phyloP scores from a whole-genome alignment of 768 basidiomycete genomes.

The Trametopsis cervina region DNA sequence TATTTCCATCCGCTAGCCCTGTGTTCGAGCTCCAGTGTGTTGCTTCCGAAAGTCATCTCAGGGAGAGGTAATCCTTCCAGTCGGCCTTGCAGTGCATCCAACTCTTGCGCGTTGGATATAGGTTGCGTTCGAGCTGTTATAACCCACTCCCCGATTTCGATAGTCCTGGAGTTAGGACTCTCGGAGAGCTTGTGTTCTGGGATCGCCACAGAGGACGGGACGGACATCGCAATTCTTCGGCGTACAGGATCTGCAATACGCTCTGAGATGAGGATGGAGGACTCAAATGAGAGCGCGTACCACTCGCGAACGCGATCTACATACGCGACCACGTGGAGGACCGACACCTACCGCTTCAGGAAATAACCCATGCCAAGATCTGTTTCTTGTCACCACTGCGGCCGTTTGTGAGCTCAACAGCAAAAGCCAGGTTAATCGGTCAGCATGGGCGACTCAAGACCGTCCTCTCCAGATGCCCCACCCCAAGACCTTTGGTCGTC shows the following conservation, averaged over 20 bases:
- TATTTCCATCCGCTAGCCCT: slow-evolving; percentile 55
- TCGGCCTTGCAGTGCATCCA: slow-evolving; percentile 56
- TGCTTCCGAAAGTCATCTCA: slow-evolving; percentile 95
- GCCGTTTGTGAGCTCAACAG: neutral
- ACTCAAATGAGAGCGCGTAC: neutral
- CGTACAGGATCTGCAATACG: neutral
- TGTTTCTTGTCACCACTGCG: neutral
- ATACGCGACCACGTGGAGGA: neutral
- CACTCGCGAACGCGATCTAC: neutral
- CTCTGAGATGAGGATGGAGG: neutral
- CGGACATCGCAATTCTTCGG: slow-evolving; percentile 31
- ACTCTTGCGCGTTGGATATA: slow-evolving; percentile 73
- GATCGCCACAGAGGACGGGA: slow-evolving; percentile 37
- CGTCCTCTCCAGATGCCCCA: slow-evolving; percentile 66
- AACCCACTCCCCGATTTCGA: slow-evolving; percentile 60
- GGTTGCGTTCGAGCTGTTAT: slow-evolving; percentile 68
- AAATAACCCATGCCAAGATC: neutral
- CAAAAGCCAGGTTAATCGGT: neutral
- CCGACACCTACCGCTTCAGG: neutral
- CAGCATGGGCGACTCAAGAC: slow-evolving; percentile 39
- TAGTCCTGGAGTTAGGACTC: slow-evolving; percentile 60
- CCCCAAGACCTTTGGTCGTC: slow-evolving; percentile 88
- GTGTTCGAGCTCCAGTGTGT: slow-evolving; percentile 65
- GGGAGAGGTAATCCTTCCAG: slow-evolving; percentile 74
- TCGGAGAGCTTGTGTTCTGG: slow-evolving; percentile 65